Percentiles rank a stretch among this genome's conserved stretches.
Conservation (phyloP, 768 basidiomycete genomes). For the Pisolithus sp. region DNA sequence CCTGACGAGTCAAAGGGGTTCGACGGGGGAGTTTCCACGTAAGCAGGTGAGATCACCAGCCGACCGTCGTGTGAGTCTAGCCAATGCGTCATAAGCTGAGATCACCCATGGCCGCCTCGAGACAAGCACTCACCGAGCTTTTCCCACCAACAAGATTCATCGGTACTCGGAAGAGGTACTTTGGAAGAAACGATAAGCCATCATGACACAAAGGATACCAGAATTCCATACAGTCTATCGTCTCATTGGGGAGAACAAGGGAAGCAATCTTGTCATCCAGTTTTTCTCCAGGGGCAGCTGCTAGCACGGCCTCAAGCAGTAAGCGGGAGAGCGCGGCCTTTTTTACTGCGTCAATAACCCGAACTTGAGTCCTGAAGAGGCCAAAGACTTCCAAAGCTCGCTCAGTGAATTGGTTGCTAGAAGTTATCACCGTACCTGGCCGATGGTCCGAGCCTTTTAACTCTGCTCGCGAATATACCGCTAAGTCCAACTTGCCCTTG, state of each 20-base stretch:
- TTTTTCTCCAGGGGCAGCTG: constrained; percentile 58
- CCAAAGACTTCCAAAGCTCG: constrained; percentile 59
- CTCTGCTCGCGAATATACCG: constrained; percentile 79
- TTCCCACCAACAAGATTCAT: constrained; percentile 77
- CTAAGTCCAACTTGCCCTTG: constrained; percentile 70
- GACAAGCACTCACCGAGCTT: constrained; percentile 43
- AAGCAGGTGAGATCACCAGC: constrained; percentile 31
- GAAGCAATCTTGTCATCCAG: constrained; percentile 65
- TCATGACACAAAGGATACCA: not conserved
- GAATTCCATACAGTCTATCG: constrained; percentile 24
- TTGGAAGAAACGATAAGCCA: constrained; percentile 7
- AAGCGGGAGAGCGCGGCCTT: constrained; percentile 62
- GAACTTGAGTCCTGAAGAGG: constrained; percentile 70
- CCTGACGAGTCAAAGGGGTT: constrained; percentile 75
- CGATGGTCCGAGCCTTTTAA: constrained; percentile 91
- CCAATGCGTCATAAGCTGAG: not conserved
- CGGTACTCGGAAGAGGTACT: constrained; percentile 87
- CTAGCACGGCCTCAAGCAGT: constrained; percentile 57
- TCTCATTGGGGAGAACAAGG: constrained; percentile 43
- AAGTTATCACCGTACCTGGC: constrained; percentile 52
- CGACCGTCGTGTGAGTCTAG: constrained; percentile 14
- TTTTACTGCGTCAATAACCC: constrained; percentile 73
- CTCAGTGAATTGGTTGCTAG: not conserved
- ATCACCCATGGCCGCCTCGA: not conserved
- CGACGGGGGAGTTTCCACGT: constrained; percentile 33